Conservation (phyloP, 345 rosid species). For the Physaria fendleri region DNA sequence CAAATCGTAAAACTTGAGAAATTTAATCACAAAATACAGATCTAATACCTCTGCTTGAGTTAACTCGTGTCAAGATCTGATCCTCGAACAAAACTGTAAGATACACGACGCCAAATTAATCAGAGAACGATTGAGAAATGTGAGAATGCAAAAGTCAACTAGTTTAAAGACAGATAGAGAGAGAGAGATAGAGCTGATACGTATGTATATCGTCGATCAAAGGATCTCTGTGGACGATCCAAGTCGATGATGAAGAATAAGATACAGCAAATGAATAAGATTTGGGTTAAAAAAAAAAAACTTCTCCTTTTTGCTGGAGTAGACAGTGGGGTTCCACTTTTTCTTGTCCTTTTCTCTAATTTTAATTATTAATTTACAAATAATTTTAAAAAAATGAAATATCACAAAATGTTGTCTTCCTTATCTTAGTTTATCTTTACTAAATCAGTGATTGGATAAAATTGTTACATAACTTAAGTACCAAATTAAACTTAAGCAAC, state of each 20-base stretch:
- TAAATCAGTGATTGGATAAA: no score
- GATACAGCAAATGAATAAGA: neutral
- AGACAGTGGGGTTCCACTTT: constrained; percentile 33
- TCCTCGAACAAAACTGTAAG: constrained; percentile 14
- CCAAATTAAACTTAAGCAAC: neutral
- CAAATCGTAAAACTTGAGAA: constrained; percentile 1
- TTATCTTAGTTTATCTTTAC: constrained; percentile 9
- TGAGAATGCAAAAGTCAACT: neutral
- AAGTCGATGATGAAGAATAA: constrained; percentile 6
- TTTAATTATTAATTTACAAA: neutral
- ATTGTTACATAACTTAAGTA: neutral
- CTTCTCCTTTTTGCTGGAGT: neutral
- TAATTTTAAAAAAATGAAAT: neutral
- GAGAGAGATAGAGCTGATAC: constrained; percentile 1
- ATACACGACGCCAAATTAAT: neutral
- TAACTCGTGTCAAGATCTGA: constrained; percentile 16
- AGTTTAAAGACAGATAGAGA: neutral
- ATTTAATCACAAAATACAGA: neutral
- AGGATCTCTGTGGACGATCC: constrained; percentile 12
- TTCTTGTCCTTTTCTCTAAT: constrained; percentile 16
- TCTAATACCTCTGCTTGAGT: constrained; percentile 21
- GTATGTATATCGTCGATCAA: neutral
- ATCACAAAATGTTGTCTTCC: neutral
- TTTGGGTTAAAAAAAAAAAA: constrained; percentile 11
- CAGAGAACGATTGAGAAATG: neutral